Conservation (phyloP, 2,329 filamentous ascomycete genomes). For the Calonectria pauciramosa region DNA sequence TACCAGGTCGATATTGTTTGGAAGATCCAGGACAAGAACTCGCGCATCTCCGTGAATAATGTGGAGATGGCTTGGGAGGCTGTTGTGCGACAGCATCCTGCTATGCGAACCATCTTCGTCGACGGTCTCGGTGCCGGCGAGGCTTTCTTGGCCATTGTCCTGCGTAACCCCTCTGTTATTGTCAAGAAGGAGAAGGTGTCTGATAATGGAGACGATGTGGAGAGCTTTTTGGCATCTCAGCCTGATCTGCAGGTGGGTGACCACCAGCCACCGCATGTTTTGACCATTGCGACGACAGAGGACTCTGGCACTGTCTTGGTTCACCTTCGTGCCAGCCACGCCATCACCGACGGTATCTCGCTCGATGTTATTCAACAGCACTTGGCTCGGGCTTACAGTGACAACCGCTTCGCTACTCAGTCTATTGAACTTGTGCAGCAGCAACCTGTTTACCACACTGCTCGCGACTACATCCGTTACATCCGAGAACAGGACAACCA, state of each 20-base stretch:
- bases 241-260: neutral
- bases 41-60: neutral
- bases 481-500: constrained; percentile 1
- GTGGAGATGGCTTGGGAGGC: constrained; percentile 6
- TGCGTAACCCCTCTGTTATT: neutral
- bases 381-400: neutral
- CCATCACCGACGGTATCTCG: neutral
- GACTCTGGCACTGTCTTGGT: neutral
- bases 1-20: constrained; percentile 11
- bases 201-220: neutral
- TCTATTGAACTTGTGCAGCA: neutral
- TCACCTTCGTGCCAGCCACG: neutral
- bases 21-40: neutral
- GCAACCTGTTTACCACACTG: neutral
- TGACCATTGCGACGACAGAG: neutral
- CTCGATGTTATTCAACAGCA: neutral
- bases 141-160: neutral
- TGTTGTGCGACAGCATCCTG: constrained; percentile 14
- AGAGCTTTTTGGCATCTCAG: neutral
- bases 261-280: neutral
- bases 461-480: neutral
- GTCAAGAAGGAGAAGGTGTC: neutral
- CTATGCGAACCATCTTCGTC: constrained; percentile 21
- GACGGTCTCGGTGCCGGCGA: constrained; percentile 13
- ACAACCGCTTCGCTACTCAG: neutral